A percentile compares a stretch with the other conserved stretches of the same genome.
Conservation (phyloP, 2,329 filamentous ascomycete genomes). For the Magnaporthiopsis incrustans region DNA sequence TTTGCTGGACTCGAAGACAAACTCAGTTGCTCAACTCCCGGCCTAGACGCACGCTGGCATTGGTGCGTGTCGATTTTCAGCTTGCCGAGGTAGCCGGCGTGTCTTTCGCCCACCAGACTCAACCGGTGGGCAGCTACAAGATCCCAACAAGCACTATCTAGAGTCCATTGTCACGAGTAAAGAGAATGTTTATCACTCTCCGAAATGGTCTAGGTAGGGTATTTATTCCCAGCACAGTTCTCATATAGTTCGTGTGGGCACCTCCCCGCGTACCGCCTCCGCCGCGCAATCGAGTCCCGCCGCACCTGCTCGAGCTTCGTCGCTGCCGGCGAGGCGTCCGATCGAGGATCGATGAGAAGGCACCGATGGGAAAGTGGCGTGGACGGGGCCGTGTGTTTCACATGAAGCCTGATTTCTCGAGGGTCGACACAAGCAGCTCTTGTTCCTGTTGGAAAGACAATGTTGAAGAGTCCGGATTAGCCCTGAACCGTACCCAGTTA, state of each 20-base stretch:
- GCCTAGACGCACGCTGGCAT: not conserved
- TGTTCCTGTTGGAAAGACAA: constrained; percentile 2
- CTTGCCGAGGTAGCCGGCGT: not conserved
- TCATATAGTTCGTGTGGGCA: not conserved
- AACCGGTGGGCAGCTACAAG: not conserved
- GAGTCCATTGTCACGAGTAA: constrained; percentile 5
- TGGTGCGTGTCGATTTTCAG: not conserved
- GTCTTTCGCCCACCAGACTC: not conserved
- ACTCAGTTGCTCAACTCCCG: not conserved
- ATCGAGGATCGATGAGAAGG: not conserved
- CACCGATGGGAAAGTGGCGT: too few species aligned
- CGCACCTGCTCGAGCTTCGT: not conserved
- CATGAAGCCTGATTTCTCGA: constrained; percentile 4
- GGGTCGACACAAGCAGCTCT: constrained; percentile 2
- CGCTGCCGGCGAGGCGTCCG: not conserved
- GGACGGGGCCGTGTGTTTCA: not conserved
- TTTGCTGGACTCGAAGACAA: not conserved
- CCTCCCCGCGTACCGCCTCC: not conserved
- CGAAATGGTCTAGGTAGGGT: constrained; percentile 6
- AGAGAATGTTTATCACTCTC: constrained; percentile 9
- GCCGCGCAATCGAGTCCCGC: not conserved
- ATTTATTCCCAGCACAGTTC: not conserved
- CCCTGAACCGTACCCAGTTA: not conserved
- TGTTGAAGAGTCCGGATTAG: not conserved
- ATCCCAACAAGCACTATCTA: constrained; percentile 5